phyloP scores from a whole-genome alignment of 306 rosid genomes.

The Vachellia pachyceras region DNA sequence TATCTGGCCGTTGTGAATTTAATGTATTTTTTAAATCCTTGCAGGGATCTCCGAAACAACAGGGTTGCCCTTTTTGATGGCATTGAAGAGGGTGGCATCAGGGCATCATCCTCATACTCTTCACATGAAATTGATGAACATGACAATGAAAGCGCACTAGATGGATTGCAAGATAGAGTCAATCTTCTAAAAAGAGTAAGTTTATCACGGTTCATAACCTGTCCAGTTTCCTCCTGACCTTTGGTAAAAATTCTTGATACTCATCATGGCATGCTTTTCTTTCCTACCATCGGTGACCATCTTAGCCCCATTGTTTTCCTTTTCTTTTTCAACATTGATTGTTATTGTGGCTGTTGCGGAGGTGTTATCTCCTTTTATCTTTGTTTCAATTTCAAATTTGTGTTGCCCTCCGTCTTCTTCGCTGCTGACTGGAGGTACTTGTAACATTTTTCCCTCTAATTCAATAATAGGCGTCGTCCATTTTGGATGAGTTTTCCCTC shows the following conservation, averaged over 20 bases:
- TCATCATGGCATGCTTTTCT: conserved; percentile 6
- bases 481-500: conserved; percentile 13
- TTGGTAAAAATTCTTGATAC: neutral
- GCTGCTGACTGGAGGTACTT: conserved; percentile 15
- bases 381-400: neutral
- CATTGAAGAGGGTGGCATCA: conserved; percentile 59
- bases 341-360: conserved; percentile 3
- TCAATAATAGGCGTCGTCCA: neutral
- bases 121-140: conserved; percentile 95
- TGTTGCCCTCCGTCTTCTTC: conserved; percentile 21
- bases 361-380: neutral
- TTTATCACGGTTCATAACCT: conserved; percentile 16
- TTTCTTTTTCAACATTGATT: neutral
- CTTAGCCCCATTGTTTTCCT: neutral
- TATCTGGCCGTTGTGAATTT: conserved; percentile 30
- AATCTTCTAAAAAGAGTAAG: conserved; percentile 86
- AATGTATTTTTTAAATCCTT: neutral
- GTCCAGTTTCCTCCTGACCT: neutral
- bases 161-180: conserved; percentile 94
- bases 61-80: conserved; percentile 62
- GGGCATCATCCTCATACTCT: conserved; percentile 53
- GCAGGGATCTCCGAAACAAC: conserved; percentile 48
- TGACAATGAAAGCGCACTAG: conserved; percentile 81
- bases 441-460: conserved; percentile 3
- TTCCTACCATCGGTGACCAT: conserved; percentile 6